phyloP scores from a whole-genome alignment of 176 grass and related monocot genomes.

The Aegilops longissima region DNA sequence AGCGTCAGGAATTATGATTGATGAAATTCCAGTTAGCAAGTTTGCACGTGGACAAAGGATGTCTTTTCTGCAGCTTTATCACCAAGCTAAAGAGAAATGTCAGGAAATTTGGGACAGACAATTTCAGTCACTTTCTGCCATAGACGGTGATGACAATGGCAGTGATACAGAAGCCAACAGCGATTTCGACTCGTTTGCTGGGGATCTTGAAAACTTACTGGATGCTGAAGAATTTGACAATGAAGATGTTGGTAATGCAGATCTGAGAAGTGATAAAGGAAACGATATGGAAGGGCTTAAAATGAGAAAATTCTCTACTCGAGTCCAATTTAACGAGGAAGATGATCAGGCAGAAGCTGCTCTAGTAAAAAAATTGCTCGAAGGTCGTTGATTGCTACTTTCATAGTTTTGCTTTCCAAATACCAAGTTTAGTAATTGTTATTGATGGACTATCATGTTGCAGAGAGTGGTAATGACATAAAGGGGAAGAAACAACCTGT shows the following conservation, averaged over 20 bases:
- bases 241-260: constrained; percentile 64
- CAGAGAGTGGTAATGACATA: constrained; percentile 67
- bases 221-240: constrained; percentile 91
- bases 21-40: constrained; percentile 86
- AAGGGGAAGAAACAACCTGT: constrained; percentile 70
- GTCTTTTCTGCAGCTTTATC: constrained; percentile 96
- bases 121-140: constrained; percentile 82
- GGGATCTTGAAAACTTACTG: constrained; percentile 96
- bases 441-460: constrained; percentile 31
- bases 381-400: constrained; percentile 54
- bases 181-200: constrained; percentile 97
- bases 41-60: constrained; percentile 98
- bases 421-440: constrained; percentile 10
- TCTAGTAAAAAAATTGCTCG: constrained; percentile 74
- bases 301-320: constrained; percentile 79
- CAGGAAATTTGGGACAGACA: constrained; percentile 99
- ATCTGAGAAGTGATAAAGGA: constrained; percentile 55
- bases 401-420: constrained; percentile 21
- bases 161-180: constrained; percentile 83
- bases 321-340: constrained; percentile 69
- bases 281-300: constrained; percentile 73
- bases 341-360: constrained; percentile 83
- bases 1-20: constrained; percentile 75
- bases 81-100: constrained; percentile 96
- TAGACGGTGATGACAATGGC: constrained; percentile 71